Conservation (phyloP, 805 yeast genomes). For the Myxozyma vanderwaltii region DNA sequence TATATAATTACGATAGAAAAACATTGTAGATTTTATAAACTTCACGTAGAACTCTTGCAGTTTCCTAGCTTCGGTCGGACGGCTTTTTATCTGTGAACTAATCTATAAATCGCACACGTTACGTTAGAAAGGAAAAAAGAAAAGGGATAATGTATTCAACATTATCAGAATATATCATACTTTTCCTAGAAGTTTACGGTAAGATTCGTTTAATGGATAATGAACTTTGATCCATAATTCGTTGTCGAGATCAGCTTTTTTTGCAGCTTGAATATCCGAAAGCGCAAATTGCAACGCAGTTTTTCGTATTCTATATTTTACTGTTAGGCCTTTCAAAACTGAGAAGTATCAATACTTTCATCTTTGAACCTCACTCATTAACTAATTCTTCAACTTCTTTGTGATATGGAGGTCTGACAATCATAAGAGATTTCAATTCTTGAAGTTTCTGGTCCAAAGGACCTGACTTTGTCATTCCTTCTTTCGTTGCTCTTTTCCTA, state of each 20-base stretch:
- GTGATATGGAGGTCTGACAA: slow-evolving; percentile 24
- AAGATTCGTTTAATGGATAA: slow-evolving; percentile 24
- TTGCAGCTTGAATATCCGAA: slow-evolving; percentile 16
- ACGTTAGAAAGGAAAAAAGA: too few relatives aligned
- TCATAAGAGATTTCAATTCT: slow-evolving; percentile 6
- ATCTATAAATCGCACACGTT: slow-evolving; percentile 1
- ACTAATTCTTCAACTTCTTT: slow-evolving; percentile 18
- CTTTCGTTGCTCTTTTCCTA: background rate
- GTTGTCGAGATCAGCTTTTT: slow-evolving; percentile 18
- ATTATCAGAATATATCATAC: background rate
- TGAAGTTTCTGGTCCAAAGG: slow-evolving; percentile 5
- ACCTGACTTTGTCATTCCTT: background rate
- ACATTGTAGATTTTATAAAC: slow-evolving; percentile 21
- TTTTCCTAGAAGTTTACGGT: slow-evolving; percentile 19
- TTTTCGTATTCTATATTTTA: slow-evolving; percentile 16
- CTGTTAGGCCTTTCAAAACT: background rate
- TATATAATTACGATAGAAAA: slow-evolving; percentile 23
- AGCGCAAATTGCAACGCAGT: slow-evolving; percentile 5
- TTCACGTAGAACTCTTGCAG: slow-evolving; percentile 26
- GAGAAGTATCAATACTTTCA: too few relatives aligned
- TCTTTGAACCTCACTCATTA: slow-evolving; percentile 8
- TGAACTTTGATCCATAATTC: slow-evolving; percentile 22
- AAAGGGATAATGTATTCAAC: too few relatives aligned
- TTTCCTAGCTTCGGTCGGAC: slow-evolving; percentile 27
- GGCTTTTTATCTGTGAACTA: slow-evolving; percentile 10